phyloP scores from a whole-genome alignment of 1,284 basidiomycete species.

The Papiliotrema flavescens region DNA sequence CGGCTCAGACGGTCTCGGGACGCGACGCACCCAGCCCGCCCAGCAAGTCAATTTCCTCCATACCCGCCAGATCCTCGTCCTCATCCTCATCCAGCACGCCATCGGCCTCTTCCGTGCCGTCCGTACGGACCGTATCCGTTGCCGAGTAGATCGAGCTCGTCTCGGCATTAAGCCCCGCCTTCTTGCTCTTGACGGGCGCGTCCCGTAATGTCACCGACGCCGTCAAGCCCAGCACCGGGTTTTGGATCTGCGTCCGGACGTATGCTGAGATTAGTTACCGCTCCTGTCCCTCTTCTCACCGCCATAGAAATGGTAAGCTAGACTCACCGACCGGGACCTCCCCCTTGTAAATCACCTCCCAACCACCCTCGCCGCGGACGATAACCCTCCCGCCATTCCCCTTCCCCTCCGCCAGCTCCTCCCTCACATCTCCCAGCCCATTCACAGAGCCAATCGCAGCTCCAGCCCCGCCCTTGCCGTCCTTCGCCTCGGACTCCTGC shows the following conservation, averaged over 20 bases:
- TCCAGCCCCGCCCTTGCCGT: neutral
- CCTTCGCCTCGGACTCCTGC: constrained; percentile 9
- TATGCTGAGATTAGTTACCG: constrained; percentile 54
- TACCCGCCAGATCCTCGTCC: constrained; percentile 47
- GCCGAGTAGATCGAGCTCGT: neutral
- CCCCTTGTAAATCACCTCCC: constrained; percentile 72
- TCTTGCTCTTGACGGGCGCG: constrained; percentile 49
- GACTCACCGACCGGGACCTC: constrained; percentile 69
- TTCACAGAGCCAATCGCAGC: constrained; percentile 9
- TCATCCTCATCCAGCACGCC: constrained; percentile 14
- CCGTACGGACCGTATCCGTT: constrained; percentile 4
- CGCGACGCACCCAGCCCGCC: constrained; percentile 55
- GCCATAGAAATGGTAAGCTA: neutral
- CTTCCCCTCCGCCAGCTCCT: neutral
- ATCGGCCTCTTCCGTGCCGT: constrained; percentile 14
- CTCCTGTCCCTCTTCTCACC: neutral
- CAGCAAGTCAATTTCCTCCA: constrained; percentile 77
- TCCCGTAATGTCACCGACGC: constrained; percentile 74
- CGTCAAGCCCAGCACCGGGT: constrained; percentile 76
- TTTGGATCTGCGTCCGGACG: constrained; percentile 62
- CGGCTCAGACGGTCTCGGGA: constrained; percentile 34
- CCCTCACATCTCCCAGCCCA: constrained; percentile 25
- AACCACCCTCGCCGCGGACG: constrained; percentile 60
- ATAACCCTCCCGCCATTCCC: constrained; percentile 58
- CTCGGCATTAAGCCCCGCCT: neutral